A percentile compares a stretch with the other conserved stretches of the same genome.
Conservation (phyloP, 306 rosid genomes). For the Citrullus colocynthis region DNA sequence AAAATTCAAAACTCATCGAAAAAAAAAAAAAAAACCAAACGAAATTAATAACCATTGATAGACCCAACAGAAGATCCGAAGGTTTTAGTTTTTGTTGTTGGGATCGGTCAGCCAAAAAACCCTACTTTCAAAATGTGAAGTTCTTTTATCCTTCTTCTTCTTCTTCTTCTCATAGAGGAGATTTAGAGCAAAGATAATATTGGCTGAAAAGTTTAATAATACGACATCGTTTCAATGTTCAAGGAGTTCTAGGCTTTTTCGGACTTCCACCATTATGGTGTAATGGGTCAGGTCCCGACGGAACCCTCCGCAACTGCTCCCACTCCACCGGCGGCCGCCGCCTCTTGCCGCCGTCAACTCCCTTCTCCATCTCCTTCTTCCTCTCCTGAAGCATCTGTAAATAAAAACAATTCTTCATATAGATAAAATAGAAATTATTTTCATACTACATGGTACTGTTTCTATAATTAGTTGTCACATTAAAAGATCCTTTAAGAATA, state of each 20-base stretch:
- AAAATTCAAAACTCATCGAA: neutral
- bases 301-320: constrained; percentile 2
- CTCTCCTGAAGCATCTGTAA: neutral
- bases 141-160: neutral
- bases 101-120: neutral
- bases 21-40: neutral
- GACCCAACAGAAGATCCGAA: neutral
- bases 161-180: neutral
- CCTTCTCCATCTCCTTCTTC: neutral
- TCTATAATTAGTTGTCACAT: no score
- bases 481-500: no score
- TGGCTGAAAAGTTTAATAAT: neutral
- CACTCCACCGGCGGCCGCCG: neutral
- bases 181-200: neutral
- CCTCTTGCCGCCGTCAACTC: neutral
- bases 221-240: neutral
- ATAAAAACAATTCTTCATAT: no score
- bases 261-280: constrained; percentile 1
- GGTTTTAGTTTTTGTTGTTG: neutral
- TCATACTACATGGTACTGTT: no score
- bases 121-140: neutral
- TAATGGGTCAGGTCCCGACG: constrained; percentile 7
- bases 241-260: constrained; percentile 3
- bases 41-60: neutral
- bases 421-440: no score